Base-by-base conservation (phyloP, 2,329 filamentous ascomycete genomes). In the Pochonia chlamydosporia region DNA sequence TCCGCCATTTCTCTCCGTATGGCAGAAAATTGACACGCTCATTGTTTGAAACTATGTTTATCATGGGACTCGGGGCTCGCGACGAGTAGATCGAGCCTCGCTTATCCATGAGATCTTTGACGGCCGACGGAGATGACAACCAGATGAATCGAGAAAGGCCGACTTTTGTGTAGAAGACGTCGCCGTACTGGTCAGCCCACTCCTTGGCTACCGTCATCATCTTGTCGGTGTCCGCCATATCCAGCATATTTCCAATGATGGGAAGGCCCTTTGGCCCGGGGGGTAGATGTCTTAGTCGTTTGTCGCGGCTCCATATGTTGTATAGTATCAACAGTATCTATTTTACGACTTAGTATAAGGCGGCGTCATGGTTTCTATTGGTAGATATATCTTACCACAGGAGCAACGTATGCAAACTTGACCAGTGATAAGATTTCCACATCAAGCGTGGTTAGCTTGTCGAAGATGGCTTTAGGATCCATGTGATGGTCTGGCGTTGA, bases 91-190 rank as follows among this genome's bases (percentile, higher is more conserved):
- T 74, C 13, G 51, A 58, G 39, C 73, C 72, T 31, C 69, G 62
- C 49, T 74, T 72, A 46, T 79, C 77, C 3, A 80, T 50, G 4
- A 80, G 55, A 6, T 79, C 75, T 43, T 74, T 76, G 26, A 79
- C 66, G 1, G 66, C 68, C 44, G 64, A 50, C 24, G 71, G 67
- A 1, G 66, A 69, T 0, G 65, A 71, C 0, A 80, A 57, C 0
- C 79, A 70, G 14, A 79, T 62, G 52, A 76, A 58, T 5, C 64
- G 61, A 35, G 70, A 67, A 0, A 70, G 71, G 1, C 76, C 76
- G 0, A 78, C 60, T 1, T 77, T 74, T 3, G 79, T 60, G 1
- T 68, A 73, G 55, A 74, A 79, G 0, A 80, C 56, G 0, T 74
- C 73, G 0, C 75, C 63, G 37, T 79, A 79, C 54, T 76, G 63